Conservation (phyloP, 164 flowering plant genomes). For the Magnolia kwangsiensis region DNA sequence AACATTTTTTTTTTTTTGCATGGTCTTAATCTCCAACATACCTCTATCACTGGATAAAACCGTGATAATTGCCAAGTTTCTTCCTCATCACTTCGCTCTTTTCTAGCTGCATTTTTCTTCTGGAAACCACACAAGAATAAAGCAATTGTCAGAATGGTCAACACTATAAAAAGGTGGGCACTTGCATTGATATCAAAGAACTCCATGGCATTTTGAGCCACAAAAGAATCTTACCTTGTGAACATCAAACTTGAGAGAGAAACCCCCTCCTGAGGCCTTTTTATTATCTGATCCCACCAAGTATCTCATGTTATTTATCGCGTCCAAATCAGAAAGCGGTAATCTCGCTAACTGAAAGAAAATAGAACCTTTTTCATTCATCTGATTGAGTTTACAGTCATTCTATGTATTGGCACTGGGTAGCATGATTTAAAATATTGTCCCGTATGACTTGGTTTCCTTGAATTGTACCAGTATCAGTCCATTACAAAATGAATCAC, state of each 20-base stretch:
- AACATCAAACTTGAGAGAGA: conserved; percentile 83
- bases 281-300: conserved; percentile 60
- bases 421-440: too few species aligned
- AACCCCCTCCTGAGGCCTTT: conserved; percentile 50
- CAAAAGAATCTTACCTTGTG: conserved; percentile 50
- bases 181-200: neutral
- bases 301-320: conserved; percentile 72
- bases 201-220: neutral
- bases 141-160: neutral
- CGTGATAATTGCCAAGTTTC: conserved; percentile 85
- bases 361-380: neutral
- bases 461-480: too few species aligned
- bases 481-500: too few species aligned
- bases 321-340: conserved; percentile 74
- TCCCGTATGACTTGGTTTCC: too few species aligned
- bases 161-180: neutral
- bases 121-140: conserved; percentile 21
- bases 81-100: conserved; percentile 71
- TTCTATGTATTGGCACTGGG: neutral
- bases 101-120: conserved; percentile 75
- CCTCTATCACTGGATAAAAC: conserved; percentile 97
- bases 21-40: conserved; percentile 16
- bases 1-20: neutral
- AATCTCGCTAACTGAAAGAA: conserved; percentile 67
- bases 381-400: neutral